Percentiles rank a stretch among this genome's conserved stretches.
phyloP scores from a whole-genome alignment of 441 rosid genomes.

The Omphalea diandra region DNA sequence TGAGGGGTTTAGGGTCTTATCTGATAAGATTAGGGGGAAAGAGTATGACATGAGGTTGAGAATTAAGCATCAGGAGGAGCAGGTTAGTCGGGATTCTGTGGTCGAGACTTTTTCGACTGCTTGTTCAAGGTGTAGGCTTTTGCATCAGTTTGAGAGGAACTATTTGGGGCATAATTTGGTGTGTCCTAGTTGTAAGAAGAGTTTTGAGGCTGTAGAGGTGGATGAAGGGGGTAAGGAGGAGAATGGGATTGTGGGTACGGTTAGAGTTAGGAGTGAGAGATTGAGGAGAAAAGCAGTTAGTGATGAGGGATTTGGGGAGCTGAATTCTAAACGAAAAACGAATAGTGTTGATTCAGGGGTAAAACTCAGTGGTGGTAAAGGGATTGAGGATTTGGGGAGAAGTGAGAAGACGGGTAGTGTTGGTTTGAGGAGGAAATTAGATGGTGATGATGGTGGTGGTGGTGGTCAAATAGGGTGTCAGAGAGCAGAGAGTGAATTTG shows the following conservation, averaged over 20 bases:
- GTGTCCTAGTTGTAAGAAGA: constrained; percentile 68
- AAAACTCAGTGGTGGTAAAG: not conserved
- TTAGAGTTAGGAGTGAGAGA: constrained; percentile 26
- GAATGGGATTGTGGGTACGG: constrained; percentile 15
- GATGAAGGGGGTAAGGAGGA: constrained; percentile 29
- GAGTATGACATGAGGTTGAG: constrained; percentile 77
- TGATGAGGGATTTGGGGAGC: too few species aligned
- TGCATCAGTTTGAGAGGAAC: constrained; percentile 74
- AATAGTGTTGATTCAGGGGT: too few species aligned
- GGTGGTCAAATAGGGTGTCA: constrained; percentile 32
- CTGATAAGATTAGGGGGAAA: constrained; percentile 58
- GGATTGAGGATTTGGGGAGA: constrained; percentile 1
- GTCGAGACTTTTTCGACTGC: constrained; percentile 58
- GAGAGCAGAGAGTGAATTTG: constrained; percentile 28
- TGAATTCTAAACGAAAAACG: too few species aligned
- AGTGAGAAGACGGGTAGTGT: constrained; percentile 4
- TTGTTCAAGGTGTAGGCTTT: constrained; percentile 61
- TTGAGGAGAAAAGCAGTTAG: constrained; percentile 18
- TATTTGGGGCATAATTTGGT: constrained; percentile 68
- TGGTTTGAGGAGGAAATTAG: constrained; percentile 17
- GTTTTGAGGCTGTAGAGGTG: constrained; percentile 68
- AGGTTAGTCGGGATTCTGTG: constrained; percentile 26
- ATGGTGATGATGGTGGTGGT: too few species aligned
- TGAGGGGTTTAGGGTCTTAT: constrained; percentile 70
- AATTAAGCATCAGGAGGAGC: constrained; percentile 63